Evolutionary conservation across 805 yeast genomes (phyloP).

Genomic region (Teunomyces barrocoloradensis): DNA sequence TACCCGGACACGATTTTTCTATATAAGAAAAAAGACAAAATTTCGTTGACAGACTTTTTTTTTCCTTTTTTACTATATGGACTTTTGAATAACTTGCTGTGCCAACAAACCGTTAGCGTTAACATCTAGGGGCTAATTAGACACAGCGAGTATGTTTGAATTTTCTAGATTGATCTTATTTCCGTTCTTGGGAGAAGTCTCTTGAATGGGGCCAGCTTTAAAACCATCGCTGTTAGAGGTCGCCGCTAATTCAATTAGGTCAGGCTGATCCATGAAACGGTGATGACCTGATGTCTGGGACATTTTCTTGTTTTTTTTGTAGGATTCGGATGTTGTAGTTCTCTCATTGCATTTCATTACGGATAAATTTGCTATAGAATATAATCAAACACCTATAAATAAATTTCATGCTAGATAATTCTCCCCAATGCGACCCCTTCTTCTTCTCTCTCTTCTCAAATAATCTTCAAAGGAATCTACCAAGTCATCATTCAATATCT

Average conservation of each 20-base stretch:
- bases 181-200: conserved; percentile 12
- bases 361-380: neutral
- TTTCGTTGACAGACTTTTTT: neutral
- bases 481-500: conserved; percentile 31
- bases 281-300: conserved; percentile 22
- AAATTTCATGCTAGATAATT: conserved; percentile 26
- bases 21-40: conserved; percentile 1
- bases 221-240: conserved; percentile 99
- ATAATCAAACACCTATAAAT: neutral
- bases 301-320: conserved; percentile 6
- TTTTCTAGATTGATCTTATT: conserved; percentile 22
- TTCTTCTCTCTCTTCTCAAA: conserved; percentile 28
- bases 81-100: conserved; percentile 6
- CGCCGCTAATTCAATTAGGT: conserved; percentile 55
- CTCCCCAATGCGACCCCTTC: conserved; percentile 45
- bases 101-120: conserved; percentile 19
- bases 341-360: neutral
- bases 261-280: conserved; percentile 20
- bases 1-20: conserved; percentile 4
- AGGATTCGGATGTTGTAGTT: neutral
- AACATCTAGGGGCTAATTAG: conserved; percentile 25
- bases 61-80: neutral
- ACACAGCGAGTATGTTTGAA: conserved; percentile 11
- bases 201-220: conserved; percentile 58
- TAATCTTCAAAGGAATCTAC: conserved; percentile 28